These are phyloP conservation scores for Pestalotiopsis sp. DNA, from an alignment of 2,329 filamentous ascomycete species.

Conservation along the genomic window DNA sequence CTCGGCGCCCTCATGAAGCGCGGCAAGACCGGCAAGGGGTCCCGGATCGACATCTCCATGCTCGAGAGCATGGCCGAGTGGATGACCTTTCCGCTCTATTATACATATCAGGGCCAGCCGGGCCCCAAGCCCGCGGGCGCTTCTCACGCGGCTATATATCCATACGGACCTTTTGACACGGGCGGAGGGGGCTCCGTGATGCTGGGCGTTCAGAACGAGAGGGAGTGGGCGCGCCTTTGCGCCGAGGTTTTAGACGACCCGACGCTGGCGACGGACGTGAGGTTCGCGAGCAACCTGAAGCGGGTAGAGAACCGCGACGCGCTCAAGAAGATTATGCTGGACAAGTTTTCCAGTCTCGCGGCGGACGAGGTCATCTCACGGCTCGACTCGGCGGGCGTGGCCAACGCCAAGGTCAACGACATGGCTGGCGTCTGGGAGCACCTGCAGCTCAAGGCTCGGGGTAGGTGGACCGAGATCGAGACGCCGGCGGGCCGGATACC, in stretches of 20 bases:
- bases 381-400: constrained; percentile 51
- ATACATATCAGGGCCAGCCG: constrained; percentile 47
- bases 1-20: constrained; percentile 52
- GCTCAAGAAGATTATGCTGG: constrained; percentile 47
- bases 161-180: constrained; percentile 57
- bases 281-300: constrained; percentile 50
- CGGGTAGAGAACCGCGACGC: constrained; percentile 48
- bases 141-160: constrained; percentile 57
- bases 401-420: constrained; percentile 57
- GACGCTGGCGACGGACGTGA: constrained; percentile 43
- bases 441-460: constrained; percentile 51
- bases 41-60: constrained; percentile 58
- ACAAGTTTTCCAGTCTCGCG: constrained; percentile 39
- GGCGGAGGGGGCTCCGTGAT: constrained; percentile 52
- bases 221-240: constrained; percentile 56
- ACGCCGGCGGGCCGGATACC: constrained; percentile 48
- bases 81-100: constrained; percentile 61
- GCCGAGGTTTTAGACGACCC: constrained; percentile 44
- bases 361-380: constrained; percentile 42
- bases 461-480: constrained; percentile 52
- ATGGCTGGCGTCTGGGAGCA: constrained; percentile 59
- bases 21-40: constrained; percentile 48
- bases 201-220: constrained; percentile 60
- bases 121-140: constrained; percentile 49
- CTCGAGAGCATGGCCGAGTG: constrained; percentile 61